Evolutionary conservation across 202 grass and related monocot genomes (phyloP).

Genomic region (Schoenoplectus triqueter): DNA sequence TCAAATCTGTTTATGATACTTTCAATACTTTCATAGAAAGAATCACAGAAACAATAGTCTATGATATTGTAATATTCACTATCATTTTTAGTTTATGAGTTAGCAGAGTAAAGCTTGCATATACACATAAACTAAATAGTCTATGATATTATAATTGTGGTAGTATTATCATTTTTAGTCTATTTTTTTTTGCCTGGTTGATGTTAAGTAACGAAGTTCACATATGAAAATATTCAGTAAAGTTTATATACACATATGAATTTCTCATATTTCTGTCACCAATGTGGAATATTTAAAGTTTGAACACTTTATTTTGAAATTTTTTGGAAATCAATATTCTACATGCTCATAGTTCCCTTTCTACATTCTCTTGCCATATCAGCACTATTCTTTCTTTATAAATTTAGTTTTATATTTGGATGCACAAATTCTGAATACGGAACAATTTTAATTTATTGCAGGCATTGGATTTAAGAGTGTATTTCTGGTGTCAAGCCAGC

Average conservation of each 20-base stretch:
- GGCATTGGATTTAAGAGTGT: constrained; percentile 86
- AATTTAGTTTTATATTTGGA: neutral
- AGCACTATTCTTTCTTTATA: neutral
- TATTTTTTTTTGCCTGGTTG: neutral
- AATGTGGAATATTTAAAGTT: neutral
- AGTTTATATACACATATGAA: neutral
- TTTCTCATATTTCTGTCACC: neutral
- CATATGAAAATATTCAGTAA: neutral
- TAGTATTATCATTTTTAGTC: neutral
- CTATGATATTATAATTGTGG: too few relatives aligned
- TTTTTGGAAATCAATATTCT: neutral
- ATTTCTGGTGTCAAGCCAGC: constrained; percentile 59
- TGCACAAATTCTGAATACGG: neutral
- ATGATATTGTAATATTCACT: neutral
- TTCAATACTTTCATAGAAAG: neutral
- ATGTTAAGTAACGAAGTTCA: neutral
- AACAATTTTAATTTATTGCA: constrained; percentile 36
- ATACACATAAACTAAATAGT: too few relatives aligned
- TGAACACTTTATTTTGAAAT: neutral
- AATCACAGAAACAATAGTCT: neutral
- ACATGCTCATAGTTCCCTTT: neutral
- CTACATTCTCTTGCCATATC: neutral
- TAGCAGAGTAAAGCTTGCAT: neutral
- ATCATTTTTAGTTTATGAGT: neutral
- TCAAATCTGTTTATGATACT: neutral